Conservation (phyloP, 2,329 filamentous ascomycete species). For the Fusarium buxicola region DNA sequence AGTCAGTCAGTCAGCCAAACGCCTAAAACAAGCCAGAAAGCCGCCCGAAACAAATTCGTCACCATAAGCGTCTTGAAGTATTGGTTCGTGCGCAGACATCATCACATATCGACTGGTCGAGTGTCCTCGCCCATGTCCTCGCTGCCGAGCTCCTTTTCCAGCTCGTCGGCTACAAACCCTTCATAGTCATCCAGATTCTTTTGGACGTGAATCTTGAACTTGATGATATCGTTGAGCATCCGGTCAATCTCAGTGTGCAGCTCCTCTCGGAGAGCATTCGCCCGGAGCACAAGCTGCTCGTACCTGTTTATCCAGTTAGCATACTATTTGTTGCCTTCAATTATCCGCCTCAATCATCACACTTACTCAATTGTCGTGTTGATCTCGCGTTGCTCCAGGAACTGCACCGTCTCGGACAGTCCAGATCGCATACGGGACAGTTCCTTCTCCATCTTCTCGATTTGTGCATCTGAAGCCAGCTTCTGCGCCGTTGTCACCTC, state of each 20-base stretch:
- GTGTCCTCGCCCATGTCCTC: conserved; percentile 69
- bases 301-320: conserved; percentile 66
- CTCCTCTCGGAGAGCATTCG: conserved; percentile 89
- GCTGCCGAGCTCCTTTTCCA: conserved; percentile 84
- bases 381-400: conserved; percentile 96
- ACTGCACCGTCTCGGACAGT: conserved; percentile 85
- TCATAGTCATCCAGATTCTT: conserved; percentile 94
- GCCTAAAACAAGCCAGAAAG: conserved; percentile 36
- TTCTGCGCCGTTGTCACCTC: conserved; percentile 89
- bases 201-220: conserved; percentile 98
- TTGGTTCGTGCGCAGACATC: conserved; percentile 29
- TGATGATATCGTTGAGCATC: conserved; percentile 96
- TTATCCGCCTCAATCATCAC: not conserved
- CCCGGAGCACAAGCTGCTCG: conserved; percentile 88
- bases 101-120: conserved; percentile 57
- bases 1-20: conserved; percentile 29
- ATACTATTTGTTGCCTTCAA: not conserved
- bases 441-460: conserved; percentile 99
- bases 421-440: conserved; percentile 90
- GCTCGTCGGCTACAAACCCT: conserved; percentile 89
- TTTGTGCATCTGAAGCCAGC: conserved; percentile 88
- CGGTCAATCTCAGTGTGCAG: conserved; percentile 97
- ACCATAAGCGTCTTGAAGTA: conserved; percentile 41
- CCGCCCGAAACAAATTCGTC: conserved; percentile 36
- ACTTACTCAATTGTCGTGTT: conserved; percentile 93